Percentiles rank a stretch among this genome's conserved stretches.
Evolutionary conservation across 495 filamentous ascomycete species (phyloP).

Genomic region (Neurospora sp.): DNA sequence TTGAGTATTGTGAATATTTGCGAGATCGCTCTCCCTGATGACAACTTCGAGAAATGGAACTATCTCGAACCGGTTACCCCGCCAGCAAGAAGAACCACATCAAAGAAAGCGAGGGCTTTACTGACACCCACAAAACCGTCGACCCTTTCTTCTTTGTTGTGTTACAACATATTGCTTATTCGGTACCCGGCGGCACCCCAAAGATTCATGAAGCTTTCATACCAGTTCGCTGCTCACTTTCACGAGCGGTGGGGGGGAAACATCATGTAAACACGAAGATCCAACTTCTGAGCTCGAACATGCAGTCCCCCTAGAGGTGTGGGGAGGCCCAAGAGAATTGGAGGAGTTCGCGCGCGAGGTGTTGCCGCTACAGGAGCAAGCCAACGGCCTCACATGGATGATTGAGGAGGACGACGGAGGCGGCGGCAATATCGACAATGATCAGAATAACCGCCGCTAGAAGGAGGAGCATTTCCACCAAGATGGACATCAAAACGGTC

Average conservation of each 20-base stretch:
- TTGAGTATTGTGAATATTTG: neutral
- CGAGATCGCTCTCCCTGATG: neutral
- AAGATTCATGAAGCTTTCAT: neutral
- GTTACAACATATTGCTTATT: neutral
- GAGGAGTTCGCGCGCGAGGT: conserved; percentile 95
- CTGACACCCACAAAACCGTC: neutral
- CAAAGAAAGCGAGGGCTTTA: neutral
- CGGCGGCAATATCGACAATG: conserved; percentile 8
- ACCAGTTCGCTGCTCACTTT: neutral
- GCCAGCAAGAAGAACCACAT: neutral
- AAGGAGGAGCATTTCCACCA: neutral
- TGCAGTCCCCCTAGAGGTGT: conserved; percentile 40
- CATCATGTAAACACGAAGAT: neutral
- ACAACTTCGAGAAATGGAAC: neutral
- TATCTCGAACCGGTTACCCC: neutral
- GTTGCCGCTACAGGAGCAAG: conserved; percentile 86
- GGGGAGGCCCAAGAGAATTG: conserved; percentile 84
- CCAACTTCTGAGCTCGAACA: neutral
- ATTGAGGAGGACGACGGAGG: conserved; percentile 29
- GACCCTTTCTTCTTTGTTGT: neutral
- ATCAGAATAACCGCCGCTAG: neutral
- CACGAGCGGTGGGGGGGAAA: neutral
- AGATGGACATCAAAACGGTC: conserved; percentile 4
- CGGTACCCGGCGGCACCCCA: neutral
- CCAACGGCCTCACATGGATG: conserved; percentile 93